A percentile compares a stretch with the other conserved stretches of the same genome.
phyloP scores from a whole-genome alignment of 129 eudicot species.

The Pulicaria dysenterica region DNA sequence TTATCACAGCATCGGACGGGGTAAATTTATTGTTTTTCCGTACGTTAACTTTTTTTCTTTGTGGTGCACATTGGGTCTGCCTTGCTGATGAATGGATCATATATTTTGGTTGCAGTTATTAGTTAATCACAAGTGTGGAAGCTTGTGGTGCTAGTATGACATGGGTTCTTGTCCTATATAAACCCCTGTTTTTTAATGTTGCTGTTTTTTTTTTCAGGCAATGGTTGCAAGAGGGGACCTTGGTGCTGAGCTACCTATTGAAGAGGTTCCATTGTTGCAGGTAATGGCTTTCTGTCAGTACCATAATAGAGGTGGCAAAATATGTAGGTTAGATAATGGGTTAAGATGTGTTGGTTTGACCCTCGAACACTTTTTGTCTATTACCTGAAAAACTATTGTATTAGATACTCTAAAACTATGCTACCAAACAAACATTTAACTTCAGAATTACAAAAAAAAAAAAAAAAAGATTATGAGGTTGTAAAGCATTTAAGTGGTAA shows the following conservation, averaged over 20 bases:
- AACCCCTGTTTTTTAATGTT: neutral
- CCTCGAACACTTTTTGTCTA: neutral
- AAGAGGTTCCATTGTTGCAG: conserved; percentile 99
- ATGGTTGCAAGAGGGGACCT: conserved; percentile 99
- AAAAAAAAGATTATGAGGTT: neutral
- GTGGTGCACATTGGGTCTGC: neutral
- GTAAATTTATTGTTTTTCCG: conserved; percentile 34
- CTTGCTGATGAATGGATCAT: conserved; percentile 4
- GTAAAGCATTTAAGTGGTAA: neutral
- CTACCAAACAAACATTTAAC: too few relatives aligned
- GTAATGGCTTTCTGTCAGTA: conserved; percentile 38
- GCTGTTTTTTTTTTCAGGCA: conserved; percentile 51
- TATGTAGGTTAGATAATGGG: neutral
- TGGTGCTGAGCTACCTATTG: conserved; percentile 95
- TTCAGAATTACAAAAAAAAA: neutral
- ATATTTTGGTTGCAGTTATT: conserved; percentile 1
- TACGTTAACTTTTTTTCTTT: conserved; percentile 1
- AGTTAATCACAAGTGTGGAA: neutral
- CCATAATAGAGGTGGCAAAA: neutral
- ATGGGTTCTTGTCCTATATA: neutral
- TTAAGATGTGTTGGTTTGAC: conserved; percentile 7
- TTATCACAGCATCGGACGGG: conserved; percentile 97
- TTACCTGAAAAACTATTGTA: neutral
- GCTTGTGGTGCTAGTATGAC: neutral
- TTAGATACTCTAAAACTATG: neutral